phyloP scores from a whole-genome alignment of 495 filamentous ascomycete genomes.

The Bacidia rubella region DNA sequence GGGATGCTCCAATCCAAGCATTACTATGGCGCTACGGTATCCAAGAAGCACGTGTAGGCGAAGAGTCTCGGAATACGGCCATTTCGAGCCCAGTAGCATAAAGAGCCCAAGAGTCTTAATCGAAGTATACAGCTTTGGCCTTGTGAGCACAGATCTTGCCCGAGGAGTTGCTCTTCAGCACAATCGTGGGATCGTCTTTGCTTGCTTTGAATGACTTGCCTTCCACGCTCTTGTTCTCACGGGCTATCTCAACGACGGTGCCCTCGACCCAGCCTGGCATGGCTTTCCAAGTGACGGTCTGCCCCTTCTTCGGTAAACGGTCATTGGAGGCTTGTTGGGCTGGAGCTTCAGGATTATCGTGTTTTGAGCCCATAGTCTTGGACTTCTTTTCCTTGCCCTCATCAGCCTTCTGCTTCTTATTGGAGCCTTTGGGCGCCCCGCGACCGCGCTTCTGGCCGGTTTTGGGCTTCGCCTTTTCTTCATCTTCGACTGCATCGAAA shows the following conservation, averaged over 20 bases:
- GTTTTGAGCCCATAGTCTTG: conserved; percentile 15
- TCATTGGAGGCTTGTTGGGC: conserved; percentile 20
- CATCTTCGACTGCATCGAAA: conserved; percentile 10
- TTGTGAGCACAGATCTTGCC: conserved; percentile 25
- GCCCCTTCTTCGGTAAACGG: conserved; percentile 22
- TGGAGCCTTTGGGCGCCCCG: background rate
- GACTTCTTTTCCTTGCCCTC: conserved; percentile 10
- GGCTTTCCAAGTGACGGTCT: conserved; percentile 22
- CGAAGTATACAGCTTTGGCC: conserved; percentile 24
- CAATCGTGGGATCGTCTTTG: conserved; percentile 23
- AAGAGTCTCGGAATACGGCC: background rate
- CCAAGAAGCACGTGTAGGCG: background rate
- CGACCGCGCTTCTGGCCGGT: conserved; percentile 20
- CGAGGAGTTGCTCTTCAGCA: conserved; percentile 20
- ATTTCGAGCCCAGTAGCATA: background rate
- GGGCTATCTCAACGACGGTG: conserved; percentile 21
- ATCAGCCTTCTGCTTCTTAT: conserved; percentile 22
- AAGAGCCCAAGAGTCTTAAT: conserved; percentile 9
- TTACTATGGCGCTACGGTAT: background rate
- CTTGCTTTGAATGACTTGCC: conserved; percentile 23
- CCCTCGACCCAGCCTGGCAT: conserved; percentile 24
- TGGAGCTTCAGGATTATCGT: conserved; percentile 16
- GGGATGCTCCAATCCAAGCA: background rate
- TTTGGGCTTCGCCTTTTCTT: conserved; percentile 18
- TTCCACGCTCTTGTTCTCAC: conserved; percentile 20